These are phyloP conservation scores for Suaeda aralocaspica DNA, from an alignment of 148 eudicot species.

Conservation along the genomic window DNA sequence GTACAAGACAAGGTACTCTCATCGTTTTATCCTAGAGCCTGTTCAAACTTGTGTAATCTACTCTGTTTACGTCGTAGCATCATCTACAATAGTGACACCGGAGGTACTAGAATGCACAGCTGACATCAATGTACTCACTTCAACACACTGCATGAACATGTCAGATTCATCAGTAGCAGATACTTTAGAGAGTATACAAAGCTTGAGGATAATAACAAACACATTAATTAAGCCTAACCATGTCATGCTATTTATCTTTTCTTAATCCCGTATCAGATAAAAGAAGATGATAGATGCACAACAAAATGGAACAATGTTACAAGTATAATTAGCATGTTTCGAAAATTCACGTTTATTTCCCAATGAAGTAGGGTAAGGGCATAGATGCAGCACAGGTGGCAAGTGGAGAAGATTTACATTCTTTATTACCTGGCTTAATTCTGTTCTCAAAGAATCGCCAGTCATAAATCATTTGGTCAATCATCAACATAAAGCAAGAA, in stretches of 20 bases:
- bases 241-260: not conserved
- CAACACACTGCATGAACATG: slow-evolving; percentile 24
- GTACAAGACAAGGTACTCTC: not conserved
- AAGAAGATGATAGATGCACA: not conserved
- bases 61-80: not conserved
- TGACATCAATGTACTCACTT: slow-evolving; percentile 14
- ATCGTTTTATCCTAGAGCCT: not conserved
- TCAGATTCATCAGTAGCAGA: not conserved
- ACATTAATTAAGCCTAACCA: too few species aligned
- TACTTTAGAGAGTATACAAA: not conserved
- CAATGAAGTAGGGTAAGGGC: not conserved
- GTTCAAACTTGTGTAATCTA: not conserved
- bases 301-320: not conserved
- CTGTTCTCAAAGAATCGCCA: not conserved
- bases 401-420: not conserved
- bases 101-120: slow-evolving; percentile 1
- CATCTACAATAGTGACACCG: not conserved
- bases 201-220: not conserved
- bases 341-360: not conserved
- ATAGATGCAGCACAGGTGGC: not conserved
- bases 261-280: too few species aligned
- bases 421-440: not conserved
- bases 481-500: not conserved
- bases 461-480: not conserved
- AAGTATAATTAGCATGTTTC: not conserved